Conservation (phyloP, 768 basidiomycete species). For the Fibroporia radiculosa region DNA sequence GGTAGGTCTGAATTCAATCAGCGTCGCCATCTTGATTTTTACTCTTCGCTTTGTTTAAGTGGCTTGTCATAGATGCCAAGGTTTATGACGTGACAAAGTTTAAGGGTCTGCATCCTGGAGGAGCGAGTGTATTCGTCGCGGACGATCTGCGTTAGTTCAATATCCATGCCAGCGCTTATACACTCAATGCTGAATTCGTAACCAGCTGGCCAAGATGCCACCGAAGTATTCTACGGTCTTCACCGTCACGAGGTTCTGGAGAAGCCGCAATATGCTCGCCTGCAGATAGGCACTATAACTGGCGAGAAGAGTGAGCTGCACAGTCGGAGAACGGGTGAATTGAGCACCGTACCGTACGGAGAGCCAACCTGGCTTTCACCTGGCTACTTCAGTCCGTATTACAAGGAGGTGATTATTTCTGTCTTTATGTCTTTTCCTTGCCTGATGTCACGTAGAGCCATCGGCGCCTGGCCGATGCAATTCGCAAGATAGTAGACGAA, state of each 20-base stretch:
- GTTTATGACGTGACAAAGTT: conserved; percentile 82
- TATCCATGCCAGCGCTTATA: neutral
- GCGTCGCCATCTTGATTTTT: neutral
- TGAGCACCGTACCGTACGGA: conserved; percentile 78
- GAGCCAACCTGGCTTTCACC: conserved; percentile 77
- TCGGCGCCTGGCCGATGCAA: conserved; percentile 47
- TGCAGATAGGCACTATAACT: conserved; percentile 66
- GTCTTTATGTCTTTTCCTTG: neutral
- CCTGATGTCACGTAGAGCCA: conserved; percentile 39
- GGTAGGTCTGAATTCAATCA: conserved; percentile 27
- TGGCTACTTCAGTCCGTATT: conserved; percentile 75
- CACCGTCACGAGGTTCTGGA: conserved; percentile 81
- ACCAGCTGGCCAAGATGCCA: conserved; percentile 78
- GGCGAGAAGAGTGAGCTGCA: conserved; percentile 53
- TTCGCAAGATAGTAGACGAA: conserved; percentile 63
- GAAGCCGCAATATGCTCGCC: conserved; percentile 63
- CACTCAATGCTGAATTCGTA: neutral
- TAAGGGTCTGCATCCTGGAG: conserved; percentile 77
- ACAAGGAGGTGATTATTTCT: conserved; percentile 44
- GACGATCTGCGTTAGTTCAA: conserved; percentile 56
- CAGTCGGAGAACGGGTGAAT: conserved; percentile 41
- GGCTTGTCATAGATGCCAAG: conserved; percentile 79
- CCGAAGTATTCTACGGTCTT: conserved; percentile 81
- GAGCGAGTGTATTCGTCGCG: conserved; percentile 69
- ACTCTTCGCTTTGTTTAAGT: conserved; percentile 34